Conservation (phyloP, 345 rosid genomes). For the Eucalyptus decipiens region DNA sequence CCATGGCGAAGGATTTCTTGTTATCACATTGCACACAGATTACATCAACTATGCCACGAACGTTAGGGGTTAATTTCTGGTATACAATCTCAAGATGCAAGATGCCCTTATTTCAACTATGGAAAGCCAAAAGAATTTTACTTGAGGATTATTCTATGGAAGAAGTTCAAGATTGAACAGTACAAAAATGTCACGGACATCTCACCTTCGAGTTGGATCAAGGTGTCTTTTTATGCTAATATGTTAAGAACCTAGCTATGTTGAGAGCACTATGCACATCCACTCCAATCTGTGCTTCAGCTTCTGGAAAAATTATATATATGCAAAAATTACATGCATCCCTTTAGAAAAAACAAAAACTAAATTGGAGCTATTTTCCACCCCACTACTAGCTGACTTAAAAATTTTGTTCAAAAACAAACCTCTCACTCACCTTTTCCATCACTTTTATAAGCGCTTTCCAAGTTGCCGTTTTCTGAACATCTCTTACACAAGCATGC, state of each 20-base stretch:
- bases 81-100: not conserved
- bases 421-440: not conserved
- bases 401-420: not conserved
- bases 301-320: conserved; percentile 4
- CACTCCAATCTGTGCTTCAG: conserved; percentile 61
- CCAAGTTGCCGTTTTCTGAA: not conserved
- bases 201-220: no score
- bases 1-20: not conserved
- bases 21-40: no score
- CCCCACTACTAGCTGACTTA: not conserved
- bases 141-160: not conserved
- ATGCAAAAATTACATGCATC: no score
- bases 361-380: not conserved
- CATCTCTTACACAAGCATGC: not conserved
- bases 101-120: not conserved
- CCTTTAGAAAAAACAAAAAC: not conserved
- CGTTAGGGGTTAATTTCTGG: not conserved
- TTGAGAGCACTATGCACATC: conserved; percentile 42
- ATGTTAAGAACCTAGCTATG: conserved; percentile 12
- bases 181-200: not conserved
- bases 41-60: not conserved
- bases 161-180: not conserved
- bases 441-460: not conserved
- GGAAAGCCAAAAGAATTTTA: not conserved
- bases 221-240: no score